Base-by-base conservation (phyloP, 1,284 basidiomycete genomes). In the Flammula alnicola region DNA sequence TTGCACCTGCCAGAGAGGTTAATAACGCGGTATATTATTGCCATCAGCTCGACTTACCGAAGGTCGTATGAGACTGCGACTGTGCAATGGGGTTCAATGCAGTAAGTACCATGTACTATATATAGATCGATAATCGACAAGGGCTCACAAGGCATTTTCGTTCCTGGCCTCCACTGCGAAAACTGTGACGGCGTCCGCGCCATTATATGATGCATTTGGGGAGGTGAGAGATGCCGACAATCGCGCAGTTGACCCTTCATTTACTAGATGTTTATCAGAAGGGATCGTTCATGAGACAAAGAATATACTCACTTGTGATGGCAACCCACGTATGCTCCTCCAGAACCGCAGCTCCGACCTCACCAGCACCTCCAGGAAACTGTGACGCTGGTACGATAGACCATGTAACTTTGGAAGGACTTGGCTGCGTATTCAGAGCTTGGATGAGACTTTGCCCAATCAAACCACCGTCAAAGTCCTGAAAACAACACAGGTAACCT, bases 401-500 rank as follows among this genome's bases (percentile, higher is more conserved):
- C 75, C 79, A 82, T 2, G 65, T 61, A 6, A 83, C 36, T 23
- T 52, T 63, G 12, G 59, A 63, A 7, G 54, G 23, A 16, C 56
- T 33, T 7, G 65, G 54, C 9, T 67, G 47, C 5, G 54, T 52
- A 6, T 57, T 61, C 10, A 80, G 56, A 7, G 63, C 63, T 52
- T 66, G 55, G 1, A 65, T 62, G 11, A 80, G 70, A 0, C 61
- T 62, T 40, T 67, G 64, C 1, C 80, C 80, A 16, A 81, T 63
- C 19, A 61, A 44, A 7, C 64, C 73, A n/a, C 73, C 74, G 42
- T 82, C 80, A 52, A 81, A 82, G 56, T 82, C 79, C 79, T 81
- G 31, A 19, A 27, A 37, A 27, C 3, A 8, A 6, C 4, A 14
- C 10, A 14, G 30, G 9, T 7, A 11, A 41, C 27, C 27, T 8